Percentiles rank a stretch among this genome's conserved stretches.
Evolutionary conservation across 106 monocot genomes (phyloP).

Genomic region (Dendrobium chrysotoxum): DNA sequence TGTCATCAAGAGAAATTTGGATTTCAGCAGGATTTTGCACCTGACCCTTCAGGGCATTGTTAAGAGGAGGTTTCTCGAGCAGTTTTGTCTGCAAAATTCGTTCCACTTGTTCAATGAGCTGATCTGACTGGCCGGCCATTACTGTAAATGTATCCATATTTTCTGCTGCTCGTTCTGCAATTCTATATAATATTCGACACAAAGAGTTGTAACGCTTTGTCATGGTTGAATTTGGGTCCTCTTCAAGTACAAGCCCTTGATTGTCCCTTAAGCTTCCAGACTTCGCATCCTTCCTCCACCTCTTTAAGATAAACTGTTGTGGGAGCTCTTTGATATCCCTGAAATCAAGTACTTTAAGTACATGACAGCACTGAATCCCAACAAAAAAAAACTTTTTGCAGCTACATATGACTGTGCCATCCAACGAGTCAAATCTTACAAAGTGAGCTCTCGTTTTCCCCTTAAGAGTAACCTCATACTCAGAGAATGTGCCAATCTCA

Average conservation of each 20-base stretch:
- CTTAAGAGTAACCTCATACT: constrained; percentile 47
- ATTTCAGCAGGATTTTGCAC: constrained; percentile 22
- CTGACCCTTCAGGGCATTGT: constrained; percentile 23
- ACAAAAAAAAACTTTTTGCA: constrained; percentile 53
- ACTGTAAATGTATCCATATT: constrained; percentile 48
- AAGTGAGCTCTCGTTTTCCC: constrained; percentile 38
- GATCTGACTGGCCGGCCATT: constrained; percentile 57
- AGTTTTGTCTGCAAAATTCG: constrained; percentile 37
- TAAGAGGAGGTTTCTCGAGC: constrained; percentile 31
- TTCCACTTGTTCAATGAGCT: constrained; percentile 55
- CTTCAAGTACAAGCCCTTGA: constrained; percentile 24
- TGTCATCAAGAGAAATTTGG: constrained; percentile 14
- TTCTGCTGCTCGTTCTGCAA: constrained; percentile 63
- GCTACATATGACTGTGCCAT: constrained; percentile 42
- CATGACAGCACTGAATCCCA: constrained; percentile 68
- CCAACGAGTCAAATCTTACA: constrained; percentile 61
- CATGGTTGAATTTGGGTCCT: constrained; percentile 25
- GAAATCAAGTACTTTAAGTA: constrained; percentile 53
- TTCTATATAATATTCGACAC: constrained; percentile 49
- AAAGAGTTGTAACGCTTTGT: constrained; percentile 42
- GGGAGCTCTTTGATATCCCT: constrained; percentile 63
- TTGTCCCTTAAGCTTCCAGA: constrained; percentile 24
- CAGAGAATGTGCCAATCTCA: constrained; percentile 42
- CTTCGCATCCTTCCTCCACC: constrained; percentile 78
- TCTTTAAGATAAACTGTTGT: constrained; percentile 41